phyloP scores from a whole-genome alignment of 2,329 filamentous ascomycete genomes.

The Chalaropsis ovoidea region DNA sequence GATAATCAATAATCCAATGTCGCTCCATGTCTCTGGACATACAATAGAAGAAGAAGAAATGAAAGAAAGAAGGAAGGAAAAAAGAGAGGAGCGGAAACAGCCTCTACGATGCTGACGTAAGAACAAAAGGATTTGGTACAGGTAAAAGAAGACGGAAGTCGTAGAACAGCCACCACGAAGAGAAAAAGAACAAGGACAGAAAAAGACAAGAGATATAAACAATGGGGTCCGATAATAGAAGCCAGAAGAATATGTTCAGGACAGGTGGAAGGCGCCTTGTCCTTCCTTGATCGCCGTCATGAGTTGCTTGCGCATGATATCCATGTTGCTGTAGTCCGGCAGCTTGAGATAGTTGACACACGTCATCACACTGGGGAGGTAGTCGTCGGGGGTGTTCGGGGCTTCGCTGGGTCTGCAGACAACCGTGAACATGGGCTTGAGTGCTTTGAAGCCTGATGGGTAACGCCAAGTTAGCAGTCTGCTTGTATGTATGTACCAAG shows the following conservation, averaged over 20 bases:
- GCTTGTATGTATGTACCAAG: not conserved
- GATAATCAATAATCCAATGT: not conserved
- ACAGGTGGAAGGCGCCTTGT: conserved; percentile 94
- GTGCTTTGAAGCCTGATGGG: conserved; percentile 73
- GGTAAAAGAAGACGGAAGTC: not conserved
- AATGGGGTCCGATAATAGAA: not conserved
- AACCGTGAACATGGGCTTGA: conserved; percentile 97
- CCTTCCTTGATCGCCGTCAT: conserved; percentile 84
- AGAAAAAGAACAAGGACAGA: not conserved
- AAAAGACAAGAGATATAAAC: not conserved
- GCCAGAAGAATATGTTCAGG: conserved; percentile 39
- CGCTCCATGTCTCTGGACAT: not conserved
- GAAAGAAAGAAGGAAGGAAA: conserved; percentile 1
- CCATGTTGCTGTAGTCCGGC: conserved; percentile 77
- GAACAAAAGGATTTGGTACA: not conserved
- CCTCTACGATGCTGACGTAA: not conserved
- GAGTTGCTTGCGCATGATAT: conserved; percentile 67
- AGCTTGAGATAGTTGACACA: conserved; percentile 98
- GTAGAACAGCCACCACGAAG: not conserved
- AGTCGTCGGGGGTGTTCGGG: conserved; percentile 88
- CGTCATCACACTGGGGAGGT: conserved; percentile 99
- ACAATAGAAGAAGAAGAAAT: not conserved
- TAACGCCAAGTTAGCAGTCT: not conserved
- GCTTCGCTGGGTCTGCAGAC: conserved; percentile 98
- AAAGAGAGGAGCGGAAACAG: not conserved